Evolutionary conservation across 2,329 filamentous ascomycete genomes (phyloP), one percentile per base, ranked within the genome.

Genomic region (Verticillium tricorpus): DNA sequence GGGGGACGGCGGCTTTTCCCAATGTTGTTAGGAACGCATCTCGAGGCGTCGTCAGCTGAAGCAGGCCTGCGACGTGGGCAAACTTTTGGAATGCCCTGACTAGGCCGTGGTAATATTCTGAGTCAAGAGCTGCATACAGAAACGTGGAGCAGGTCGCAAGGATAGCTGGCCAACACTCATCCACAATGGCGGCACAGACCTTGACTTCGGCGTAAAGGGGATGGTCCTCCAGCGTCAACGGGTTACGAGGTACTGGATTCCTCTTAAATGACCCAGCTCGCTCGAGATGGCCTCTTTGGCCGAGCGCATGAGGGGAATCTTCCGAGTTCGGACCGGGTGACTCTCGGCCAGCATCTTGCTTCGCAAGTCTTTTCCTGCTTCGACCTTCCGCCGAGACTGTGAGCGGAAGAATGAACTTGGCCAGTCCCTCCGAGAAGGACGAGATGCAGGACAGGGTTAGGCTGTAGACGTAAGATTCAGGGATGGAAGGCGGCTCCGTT

Each of bases 91-190:
- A 96, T 0, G 94, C 91, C 67, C 95, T 86, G 28, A 99, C 94
- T 1, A 99, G 80, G 11, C 89, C 87, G 67, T 97, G 93, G 69
- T 98, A 99, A 68, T 95, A 97, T 60, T 97, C 93, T 1, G 92
- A 90, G 72, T 99, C 95, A 4, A 99, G 80, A 0, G 94, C 88
- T 34, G 95, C 92, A 71, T 96, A 96, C 19, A 99, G 78, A 71
- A 98, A 99, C 0, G 94, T 97, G 0, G 95, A 99, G 69, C 93
- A 97, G 2, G 93, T 95, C 1, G 95, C 94, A 57, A 99, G 84
- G 45, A 98, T 89, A 14, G 95, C 95, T 56, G 95, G 95, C 95
- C 95, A 99, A 73, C 94, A 98, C 67, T 91, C 85, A 4, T 96
- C 92, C 28, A 99, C 90, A 60, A 99, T 89, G 11, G 84, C 84